Evolutionary conservation across 2,329 filamentous ascomycete species (phyloP), one percentile per base, ranked within the genome.

Genomic region (Curvularia verruculosa): DNA sequence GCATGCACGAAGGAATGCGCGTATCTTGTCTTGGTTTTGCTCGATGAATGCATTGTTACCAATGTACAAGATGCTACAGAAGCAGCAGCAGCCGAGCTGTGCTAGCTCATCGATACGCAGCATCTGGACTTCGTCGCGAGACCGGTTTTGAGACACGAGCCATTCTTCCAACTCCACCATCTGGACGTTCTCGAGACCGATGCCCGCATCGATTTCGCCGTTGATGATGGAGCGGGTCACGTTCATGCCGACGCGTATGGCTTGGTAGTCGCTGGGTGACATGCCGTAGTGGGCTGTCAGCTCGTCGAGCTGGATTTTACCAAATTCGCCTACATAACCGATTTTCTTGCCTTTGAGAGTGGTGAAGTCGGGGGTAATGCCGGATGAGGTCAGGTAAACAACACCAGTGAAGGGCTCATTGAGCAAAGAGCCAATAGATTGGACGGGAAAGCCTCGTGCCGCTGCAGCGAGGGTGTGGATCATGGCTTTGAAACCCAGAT

Each of bases 401-500:
- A 92, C 87, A 15, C 89, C 89, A 0, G 89, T 92, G 78, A 92
- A 92, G 28, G 89, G 89, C 73, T 92, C 89, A 63, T 92, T 89
- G 49, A 92, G 86, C 2, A 92, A 84, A 28, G 87, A 90, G 37
- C 89, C 89, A 48, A 92, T 85, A 8, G 89, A 91, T 19, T 83
- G 79, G 49, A 92, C 86, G 0, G 89, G 89, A 73, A 90, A 92
- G 78, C 84, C 80, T 59, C 89, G 88, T 37, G 89, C 89, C 77
- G 91, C 91, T 72, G 89, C 89, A 54, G 89, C 89, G 58, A 92
- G 83, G 8, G 89, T 92, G 71, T 92, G 89, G 65, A 92, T 92
- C 89, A 92, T 92, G 63, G 89, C 89, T 77, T 92, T 92, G 83
- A 90, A 91, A 43, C 89, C 89, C 70, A 92, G 84, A 71, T 92